Conservation (phyloP, 768 basidiomycete species). For the Collybia sp. region DNA sequence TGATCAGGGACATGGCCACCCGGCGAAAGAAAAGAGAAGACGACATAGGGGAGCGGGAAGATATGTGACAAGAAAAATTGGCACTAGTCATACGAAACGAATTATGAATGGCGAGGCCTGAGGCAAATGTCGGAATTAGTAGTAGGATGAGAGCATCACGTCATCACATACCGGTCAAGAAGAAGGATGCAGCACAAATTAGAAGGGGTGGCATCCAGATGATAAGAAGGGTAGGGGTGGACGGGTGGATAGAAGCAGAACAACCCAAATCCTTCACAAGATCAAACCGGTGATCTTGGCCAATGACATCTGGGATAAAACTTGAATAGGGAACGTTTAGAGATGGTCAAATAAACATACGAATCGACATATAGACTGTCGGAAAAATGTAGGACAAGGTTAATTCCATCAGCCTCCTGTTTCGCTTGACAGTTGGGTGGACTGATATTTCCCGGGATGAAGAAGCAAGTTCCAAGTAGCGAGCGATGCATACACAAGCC, state of each 20-base stretch:
- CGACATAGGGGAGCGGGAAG: conserved; percentile 36
- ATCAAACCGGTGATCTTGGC: conserved; percentile 61
- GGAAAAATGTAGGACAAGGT: conserved; percentile 52
- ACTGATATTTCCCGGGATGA: conserved; percentile 33
- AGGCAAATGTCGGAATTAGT: neutral
- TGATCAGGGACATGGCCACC: conserved; percentile 40
- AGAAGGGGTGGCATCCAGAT: conserved; percentile 43
- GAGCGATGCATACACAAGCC: conserved; percentile 51
- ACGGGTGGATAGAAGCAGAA: conserved; percentile 38
- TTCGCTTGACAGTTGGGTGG: conserved; percentile 29
- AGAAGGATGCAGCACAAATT: conserved; percentile 33
- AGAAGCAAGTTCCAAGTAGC: conserved; percentile 48
- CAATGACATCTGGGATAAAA: conserved; percentile 39
- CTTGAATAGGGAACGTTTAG: neutral
- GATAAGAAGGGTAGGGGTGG: conserved; percentile 33
- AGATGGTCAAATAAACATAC: conserved; percentile 30
- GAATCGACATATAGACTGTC: conserved; percentile 50
- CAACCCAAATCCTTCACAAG: conserved; percentile 57
- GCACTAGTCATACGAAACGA: conserved; percentile 17
- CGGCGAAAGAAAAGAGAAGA: conserved; percentile 53
- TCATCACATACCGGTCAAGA: conserved; percentile 34
- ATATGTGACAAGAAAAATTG: conserved; percentile 27
- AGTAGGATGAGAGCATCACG: neutral
- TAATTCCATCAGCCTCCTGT: conserved; percentile 39
- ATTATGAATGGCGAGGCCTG: conserved; percentile 32